Conservation (phyloP, 306 rosid genomes). For the Cyamopsis tetragonoloba region DNA sequence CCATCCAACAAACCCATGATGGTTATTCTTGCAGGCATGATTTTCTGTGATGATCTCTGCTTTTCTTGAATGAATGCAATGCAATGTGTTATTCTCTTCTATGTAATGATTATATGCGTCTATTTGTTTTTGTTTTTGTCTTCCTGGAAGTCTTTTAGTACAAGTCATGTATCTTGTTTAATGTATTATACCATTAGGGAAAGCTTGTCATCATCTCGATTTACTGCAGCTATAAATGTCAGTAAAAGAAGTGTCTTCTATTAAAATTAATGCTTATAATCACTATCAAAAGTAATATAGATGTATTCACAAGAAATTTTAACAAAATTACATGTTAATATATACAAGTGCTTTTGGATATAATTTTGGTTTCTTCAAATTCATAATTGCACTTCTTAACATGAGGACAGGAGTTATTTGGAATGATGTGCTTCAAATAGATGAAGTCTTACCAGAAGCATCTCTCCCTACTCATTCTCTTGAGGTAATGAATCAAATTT, state of each 20-base stretch:
- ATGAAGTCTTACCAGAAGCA: slow-evolving; percentile 52
- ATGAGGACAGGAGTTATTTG: slow-evolving; percentile 50
- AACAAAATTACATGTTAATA: background rate
- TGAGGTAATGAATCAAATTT: slow-evolving; percentile 49
- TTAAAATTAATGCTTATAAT: background rate
- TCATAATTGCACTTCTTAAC: too few species aligned
- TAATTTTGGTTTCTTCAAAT: too few species aligned
- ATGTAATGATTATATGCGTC: background rate
- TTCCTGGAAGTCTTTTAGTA: background rate
- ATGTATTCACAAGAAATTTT: background rate
- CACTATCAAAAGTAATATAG: background rate
- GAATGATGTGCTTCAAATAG: slow-evolving; percentile 60
- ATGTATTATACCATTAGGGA: background rate
- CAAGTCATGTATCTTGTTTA: background rate
- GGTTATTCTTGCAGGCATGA: background rate
- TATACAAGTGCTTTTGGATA: background rate
- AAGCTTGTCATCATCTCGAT: background rate
- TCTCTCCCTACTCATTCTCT: slow-evolving; percentile 43
- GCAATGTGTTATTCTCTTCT: background rate
- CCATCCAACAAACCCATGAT: background rate
- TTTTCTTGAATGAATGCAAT: background rate
- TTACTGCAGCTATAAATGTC: background rate
- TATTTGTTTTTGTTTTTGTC: background rate
- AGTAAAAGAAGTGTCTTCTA: background rate
- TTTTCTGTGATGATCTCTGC: background rate